phyloP scores from a whole-genome alignment of 2,329 filamentous ascomycete genomes.

The Sclerotiophoma versabilis region DNA sequence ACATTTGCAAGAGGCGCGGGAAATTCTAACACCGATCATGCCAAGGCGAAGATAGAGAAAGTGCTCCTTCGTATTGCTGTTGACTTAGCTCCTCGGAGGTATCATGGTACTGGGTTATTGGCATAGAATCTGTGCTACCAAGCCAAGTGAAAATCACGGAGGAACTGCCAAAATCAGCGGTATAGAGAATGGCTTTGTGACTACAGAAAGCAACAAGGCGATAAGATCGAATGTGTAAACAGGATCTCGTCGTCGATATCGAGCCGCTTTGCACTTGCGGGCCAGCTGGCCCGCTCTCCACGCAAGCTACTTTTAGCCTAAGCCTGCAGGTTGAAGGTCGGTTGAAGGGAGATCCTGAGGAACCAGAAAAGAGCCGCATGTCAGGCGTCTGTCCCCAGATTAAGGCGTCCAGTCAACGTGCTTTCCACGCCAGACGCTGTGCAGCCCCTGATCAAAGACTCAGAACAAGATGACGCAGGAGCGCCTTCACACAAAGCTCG shows the following conservation, averaged over 20 bases:
- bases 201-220: slow-evolving; percentile 1
- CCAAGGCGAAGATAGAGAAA: slow-evolving; percentile 12
- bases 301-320: background rate
- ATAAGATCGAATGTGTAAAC: background rate
- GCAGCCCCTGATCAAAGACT: slow-evolving; percentile 26
- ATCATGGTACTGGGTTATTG: slow-evolving; percentile 22
- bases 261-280: background rate
- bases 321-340: background rate
- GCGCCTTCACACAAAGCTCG: background rate
- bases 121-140: background rate
- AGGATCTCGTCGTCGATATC: background rate
- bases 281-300: background rate
- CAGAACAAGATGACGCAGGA: slow-evolving; percentile 13
- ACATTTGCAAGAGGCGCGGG: slow-evolving; percentile 15
- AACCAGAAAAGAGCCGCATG: slow-evolving; percentile 11
- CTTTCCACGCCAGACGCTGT: slow-evolving; percentile 22
- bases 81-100: slow-evolving; percentile 6
- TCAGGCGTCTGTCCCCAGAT: slow-evolving; percentile 18
- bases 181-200: slow-evolving; percentile 2
- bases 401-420: slow-evolving; percentile 24
- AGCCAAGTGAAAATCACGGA: slow-evolving; percentile 1
- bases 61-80: slow-evolving; percentile 1
- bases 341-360: slow-evolving; percentile 3
- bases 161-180: slow-evolving; percentile 15
- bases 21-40: slow-evolving; percentile 6